Base-by-base conservation (phyloP, 2,329 filamentous ascomycete species). In the Fusarium piperis region DNA sequence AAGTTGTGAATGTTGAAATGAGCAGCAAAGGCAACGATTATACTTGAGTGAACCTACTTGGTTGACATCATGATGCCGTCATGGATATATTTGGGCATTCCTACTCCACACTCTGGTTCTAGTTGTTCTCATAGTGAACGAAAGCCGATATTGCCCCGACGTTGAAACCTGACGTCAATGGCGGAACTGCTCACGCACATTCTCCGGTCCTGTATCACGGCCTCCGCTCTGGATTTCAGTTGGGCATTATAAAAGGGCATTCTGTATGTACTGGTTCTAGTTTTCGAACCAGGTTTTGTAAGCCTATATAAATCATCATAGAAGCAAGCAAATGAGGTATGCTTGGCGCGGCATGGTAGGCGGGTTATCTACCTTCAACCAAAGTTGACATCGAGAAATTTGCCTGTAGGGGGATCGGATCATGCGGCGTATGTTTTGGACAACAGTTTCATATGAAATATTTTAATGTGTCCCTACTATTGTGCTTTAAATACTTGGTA, bases 41-140 rank as follows among this genome's bases (percentile, higher is more conserved):
- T 51, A 52, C 48, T 38, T 30, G 16, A 51, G 39, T 38, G 10
- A 15, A 23, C 12, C n/a, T 20, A 23, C 30, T 12, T 13, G 8
- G 28, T 46, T 70, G 65, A 70, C 69, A 72, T 71, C 69, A 71
- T 71, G 28, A 70, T 71, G 53, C 52, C 65, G 69, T 71, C 69
- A 71, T 72, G 33, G n/a, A 44, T 30, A 12, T 55, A 35, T 11
- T 32, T 33, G 11, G 36, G 7, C 51, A 20, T 35, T 13, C n/a
- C 12, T 55, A n/a, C 52, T 55, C 52, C 52, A 30, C 52, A 55
- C 20, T 55, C 23, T 18, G 11, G 2, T 32, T 55, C 23, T 18
- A 7, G 2, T 32, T 33, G 20, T 38, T 26, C 4, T 4, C 15
- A 55, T 36, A 16, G 13, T 23, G 11, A 38, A 8, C 9, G n/a